Conservation (phyloP, 305 asterid genomes). For the Fraxinus angustifolia region DNA sequence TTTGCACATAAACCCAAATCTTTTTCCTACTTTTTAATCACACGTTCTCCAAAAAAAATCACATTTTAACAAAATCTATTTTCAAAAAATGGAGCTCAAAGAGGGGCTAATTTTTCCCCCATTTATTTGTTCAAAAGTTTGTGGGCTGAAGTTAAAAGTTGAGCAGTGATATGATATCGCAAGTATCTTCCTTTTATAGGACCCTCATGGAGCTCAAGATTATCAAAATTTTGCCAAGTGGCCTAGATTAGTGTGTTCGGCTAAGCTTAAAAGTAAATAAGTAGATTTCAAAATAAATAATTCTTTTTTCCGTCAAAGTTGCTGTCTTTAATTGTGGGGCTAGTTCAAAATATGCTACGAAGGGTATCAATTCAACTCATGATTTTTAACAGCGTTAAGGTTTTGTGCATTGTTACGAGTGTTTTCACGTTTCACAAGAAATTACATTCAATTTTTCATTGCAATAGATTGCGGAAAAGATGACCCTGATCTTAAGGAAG, state of each 20-base stretch:
- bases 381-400: not conserved
- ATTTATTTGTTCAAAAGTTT: not conserved
- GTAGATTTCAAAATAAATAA: not conserved
- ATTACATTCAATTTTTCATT: not conserved
- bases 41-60: not conserved
- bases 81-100: not conserved
- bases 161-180: not conserved
- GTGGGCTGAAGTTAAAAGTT: not conserved
- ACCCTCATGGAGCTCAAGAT: not conserved
- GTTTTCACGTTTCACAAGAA: not conserved
- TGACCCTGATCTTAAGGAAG: constrained; percentile 86
- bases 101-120: not conserved
- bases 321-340: not conserved
- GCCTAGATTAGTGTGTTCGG: not conserved
- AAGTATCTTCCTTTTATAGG: not conserved
- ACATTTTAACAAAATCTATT: no score
- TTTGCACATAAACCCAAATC: not conserved
- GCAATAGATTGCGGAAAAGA: constrained; percentile 80
- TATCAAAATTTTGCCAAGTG: not conserved
- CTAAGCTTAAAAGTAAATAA: not conserved
- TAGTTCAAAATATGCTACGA: not conserved
- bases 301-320: not conserved
- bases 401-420: not conserved
- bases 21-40: not conserved
- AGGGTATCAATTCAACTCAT: not conserved